Evolutionary conservation across 345 rosid genomes (phyloP).

Genomic region (Rhodamnia argentea): DNA sequence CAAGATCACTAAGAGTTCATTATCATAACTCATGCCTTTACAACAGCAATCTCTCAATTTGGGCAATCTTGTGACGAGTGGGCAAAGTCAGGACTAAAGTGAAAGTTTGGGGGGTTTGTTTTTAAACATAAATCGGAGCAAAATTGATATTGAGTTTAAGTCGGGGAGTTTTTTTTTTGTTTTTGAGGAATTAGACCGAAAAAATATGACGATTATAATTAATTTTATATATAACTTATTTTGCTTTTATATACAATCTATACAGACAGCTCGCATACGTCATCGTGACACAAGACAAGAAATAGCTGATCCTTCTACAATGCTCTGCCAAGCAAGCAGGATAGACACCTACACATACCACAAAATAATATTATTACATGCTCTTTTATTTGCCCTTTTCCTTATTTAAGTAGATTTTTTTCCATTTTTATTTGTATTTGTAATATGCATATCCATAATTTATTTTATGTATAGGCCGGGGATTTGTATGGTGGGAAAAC

Average conservation of each 20-base stretch:
- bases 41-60: neutral
- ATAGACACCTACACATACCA: neutral
- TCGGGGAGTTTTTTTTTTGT: neutral
- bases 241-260: neutral
- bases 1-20: too few relatives aligned
- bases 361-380: neutral
- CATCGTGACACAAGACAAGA: neutral
- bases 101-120: neutral
- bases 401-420: neutral
- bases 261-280: neutral
- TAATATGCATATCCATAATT: neutral
- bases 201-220: too few relatives aligned
- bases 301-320: neutral
- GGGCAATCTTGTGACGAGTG: neutral
- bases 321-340: neutral
- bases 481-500: constrained; percentile 39
- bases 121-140: neutral
- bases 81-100: neutral
- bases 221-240: too few relatives aligned
- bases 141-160: too few relatives aligned
- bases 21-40: too few relatives aligned
- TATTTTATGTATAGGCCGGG: neutral
- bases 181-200: neutral
- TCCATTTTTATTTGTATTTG: neutral
- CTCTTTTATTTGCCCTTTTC: neutral